These are phyloP conservation scores for Narthecium ossifragum DNA, from an alignment of 106 monocot species.

Conservation along the genomic window DNA sequence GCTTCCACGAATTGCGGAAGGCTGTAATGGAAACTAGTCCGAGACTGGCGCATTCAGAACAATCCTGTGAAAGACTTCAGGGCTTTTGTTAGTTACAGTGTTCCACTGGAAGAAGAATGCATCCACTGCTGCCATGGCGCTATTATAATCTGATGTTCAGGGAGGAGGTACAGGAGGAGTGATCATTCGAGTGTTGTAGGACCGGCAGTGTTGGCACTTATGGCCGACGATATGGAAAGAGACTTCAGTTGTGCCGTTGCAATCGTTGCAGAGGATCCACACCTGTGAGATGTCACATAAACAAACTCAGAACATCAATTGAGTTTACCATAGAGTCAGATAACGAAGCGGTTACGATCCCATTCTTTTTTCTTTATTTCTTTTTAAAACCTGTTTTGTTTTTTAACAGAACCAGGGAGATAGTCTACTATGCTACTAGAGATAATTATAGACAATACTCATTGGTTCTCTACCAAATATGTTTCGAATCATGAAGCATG, in stretches of 20 bases:
- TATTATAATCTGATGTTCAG: not conserved
- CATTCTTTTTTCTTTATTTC: too few species aligned
- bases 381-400: not conserved
- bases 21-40: too few species aligned
- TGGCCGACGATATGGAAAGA: constrained; percentile 4
- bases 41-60: too few species aligned
- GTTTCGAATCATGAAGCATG: not conserved
- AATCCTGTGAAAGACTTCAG: too few species aligned
- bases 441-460: not conserved
- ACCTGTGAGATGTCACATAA: not conserved
- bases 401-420: too few species aligned
- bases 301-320: not conserved
- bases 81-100: too few species aligned
- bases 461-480: not conserved
- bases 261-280: constrained; percentile 12
- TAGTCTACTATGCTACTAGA: not conserved
- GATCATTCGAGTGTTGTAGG: constrained; percentile 3
- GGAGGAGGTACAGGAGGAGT: not conserved
- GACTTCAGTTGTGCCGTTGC: constrained; percentile 6
- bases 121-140: too few species aligned
- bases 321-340: too few species aligned
- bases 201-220: not conserved
- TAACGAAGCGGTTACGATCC: too few species aligned
- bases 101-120: too few species aligned
- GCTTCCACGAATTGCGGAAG: too few species aligned